Evolutionary conservation across 352 stramenopile genomes (phyloP).

Genomic region (Phytopythium cucurbitacearum): DNA sequence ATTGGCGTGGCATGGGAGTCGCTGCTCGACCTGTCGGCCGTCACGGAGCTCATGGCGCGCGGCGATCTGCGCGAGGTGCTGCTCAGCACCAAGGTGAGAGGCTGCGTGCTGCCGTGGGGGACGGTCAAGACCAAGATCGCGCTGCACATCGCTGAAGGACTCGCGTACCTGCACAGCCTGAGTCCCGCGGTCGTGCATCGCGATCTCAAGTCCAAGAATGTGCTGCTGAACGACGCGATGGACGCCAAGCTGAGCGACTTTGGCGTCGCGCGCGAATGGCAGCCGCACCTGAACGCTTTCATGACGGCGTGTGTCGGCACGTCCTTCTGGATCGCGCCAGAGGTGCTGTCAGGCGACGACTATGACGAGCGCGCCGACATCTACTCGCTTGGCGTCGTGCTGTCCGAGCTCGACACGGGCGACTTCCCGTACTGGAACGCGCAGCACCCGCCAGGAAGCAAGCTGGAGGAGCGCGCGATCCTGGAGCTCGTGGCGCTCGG

Average conservation of each 20-base stretch:
- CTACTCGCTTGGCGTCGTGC: conserved; percentile 35
- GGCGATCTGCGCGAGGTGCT: conserved; percentile 46
- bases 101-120: conserved; percentile 20
- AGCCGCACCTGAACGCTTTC: conserved; percentile 2
- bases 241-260: conserved; percentile 71
- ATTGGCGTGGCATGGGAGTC: conserved; percentile 43
- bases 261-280: conserved; percentile 35
- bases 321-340: conserved; percentile 31
- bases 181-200: conserved; percentile 36
- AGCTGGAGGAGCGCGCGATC: conserved; percentile 26
- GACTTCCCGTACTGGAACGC: conserved; percentile 34
- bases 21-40: conserved; percentile 26
- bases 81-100: conserved; percentile 12
- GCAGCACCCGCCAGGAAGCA: conserved; percentile 9
- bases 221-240: conserved; percentile 39
- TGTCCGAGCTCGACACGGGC: conserved; percentile 39
- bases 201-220: conserved; percentile 39
- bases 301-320: conserved; percentile 33
- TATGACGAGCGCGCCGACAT: conserved; percentile 37
- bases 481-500: conserved; percentile 24
- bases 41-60: conserved; percentile 55
- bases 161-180: conserved; percentile 46
- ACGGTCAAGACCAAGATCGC: conserved; percentile 38
- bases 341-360: conserved; percentile 22
- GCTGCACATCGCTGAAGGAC: conserved; percentile 36